Evolutionary conservation across 441 rosid genomes (phyloP).

Genomic region (Mallotus repandus): DNA sequence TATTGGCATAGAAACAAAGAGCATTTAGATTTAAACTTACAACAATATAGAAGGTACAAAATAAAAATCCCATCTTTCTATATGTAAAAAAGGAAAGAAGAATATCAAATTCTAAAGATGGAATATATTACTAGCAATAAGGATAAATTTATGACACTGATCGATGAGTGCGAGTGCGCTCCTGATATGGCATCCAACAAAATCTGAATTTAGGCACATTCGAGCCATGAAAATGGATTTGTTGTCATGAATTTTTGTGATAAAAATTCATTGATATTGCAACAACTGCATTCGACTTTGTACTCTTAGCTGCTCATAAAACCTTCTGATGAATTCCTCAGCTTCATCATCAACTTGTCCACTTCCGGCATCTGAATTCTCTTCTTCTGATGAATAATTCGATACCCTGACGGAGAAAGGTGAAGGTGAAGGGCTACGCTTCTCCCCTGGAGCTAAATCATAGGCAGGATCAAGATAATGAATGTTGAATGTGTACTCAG

Average conservation of each 20-base stretch:
- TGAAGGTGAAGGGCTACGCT: constrained; percentile 44
- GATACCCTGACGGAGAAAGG: constrained; percentile 46
- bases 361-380: constrained; percentile 20
- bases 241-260: too few species aligned
- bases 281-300: constrained; percentile 49
- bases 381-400: constrained; percentile 49
- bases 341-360: constrained; percentile 47
- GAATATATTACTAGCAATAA: too few species aligned
- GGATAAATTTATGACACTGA: too few species aligned
- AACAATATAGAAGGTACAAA: too few species aligned
- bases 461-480: constrained; percentile 6
- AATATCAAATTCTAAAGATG: too few species aligned
- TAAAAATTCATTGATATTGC: constrained; percentile 27
- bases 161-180: too few species aligned
- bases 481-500: constrained; percentile 40
- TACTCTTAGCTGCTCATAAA: constrained; percentile 48
- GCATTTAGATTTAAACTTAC: too few species aligned
- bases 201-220: too few species aligned
- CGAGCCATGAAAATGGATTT: too few species aligned
- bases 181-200: too few species aligned
- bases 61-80: not conserved
- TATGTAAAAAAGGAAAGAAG: not conserved
- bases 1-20: too few species aligned
- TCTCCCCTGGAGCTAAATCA: constrained; percentile 27
- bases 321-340: constrained; percentile 57